phyloP scores from a whole-genome alignment of 2,329 filamentous ascomycete genomes.

The Ascochyta lentis region DNA sequence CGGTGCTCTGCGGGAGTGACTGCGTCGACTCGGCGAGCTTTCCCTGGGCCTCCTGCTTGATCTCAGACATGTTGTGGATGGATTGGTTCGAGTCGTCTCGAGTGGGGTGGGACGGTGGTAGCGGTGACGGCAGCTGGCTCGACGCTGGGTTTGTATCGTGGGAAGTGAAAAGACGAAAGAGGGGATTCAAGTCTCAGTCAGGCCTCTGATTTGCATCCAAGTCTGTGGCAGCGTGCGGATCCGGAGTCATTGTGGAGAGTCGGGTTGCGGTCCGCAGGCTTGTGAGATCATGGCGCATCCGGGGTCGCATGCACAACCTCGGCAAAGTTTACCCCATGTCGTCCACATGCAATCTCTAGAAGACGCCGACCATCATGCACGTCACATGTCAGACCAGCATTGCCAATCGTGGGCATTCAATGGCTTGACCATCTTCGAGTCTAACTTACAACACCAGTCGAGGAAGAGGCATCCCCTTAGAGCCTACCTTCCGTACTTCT shows the following conservation, averaged over 20 bases:
- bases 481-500: slow-evolving; percentile 27
- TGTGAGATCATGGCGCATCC: slow-evolving; percentile 43
- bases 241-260: slow-evolving; percentile 33
- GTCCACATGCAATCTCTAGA: slow-evolving; percentile 21
- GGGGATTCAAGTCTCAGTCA: neutral
- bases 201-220: slow-evolving; percentile 6
- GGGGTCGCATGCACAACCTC: slow-evolving; percentile 36
- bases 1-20: slow-evolving; percentile 61
- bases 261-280: slow-evolving; percentile 27
- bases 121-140: neutral
- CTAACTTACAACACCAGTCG: neutral
- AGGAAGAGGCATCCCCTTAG: neutral
- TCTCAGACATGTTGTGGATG: slow-evolving; percentile 37
- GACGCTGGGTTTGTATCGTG: neutral
- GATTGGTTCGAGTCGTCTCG: neutral
- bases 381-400: slow-evolving; percentile 9
- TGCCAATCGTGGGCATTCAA: no score
- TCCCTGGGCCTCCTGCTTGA: slow-evolving; percentile 39
- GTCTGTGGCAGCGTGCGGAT: slow-evolving; percentile 21
- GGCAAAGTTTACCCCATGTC: slow-evolving; percentile 21
- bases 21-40: slow-evolving; percentile 47
- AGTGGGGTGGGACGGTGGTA: neutral
- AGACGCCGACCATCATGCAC: slow-evolving; percentile 16
- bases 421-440: neutral
- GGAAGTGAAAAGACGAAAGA: neutral